Base-by-base conservation (phyloP, 345 rosid genomes). In the Syzygium aromaticum region DNA sequence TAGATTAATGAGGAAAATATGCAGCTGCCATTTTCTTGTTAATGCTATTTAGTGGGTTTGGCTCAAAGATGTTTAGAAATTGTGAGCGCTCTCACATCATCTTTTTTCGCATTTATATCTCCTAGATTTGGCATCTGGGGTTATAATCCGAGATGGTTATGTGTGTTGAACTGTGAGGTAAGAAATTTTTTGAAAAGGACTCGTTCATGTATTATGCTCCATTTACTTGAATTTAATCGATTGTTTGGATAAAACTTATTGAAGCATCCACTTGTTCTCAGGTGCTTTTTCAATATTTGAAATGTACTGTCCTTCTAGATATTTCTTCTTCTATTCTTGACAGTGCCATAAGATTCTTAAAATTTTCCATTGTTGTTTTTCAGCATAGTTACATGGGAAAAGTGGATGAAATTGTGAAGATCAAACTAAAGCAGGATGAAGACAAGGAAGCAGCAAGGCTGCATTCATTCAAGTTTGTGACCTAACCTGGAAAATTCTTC, bases 391-490 rank as follows among this genome's bases (percentile, higher is more conserved):
- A 90, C 89, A 87, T 93, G 49, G 88, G 80, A 80, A 96, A 92
- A 91, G 94, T 95, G 67, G 94, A 94, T 89, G 90, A 93, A 84
- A 88, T 95, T 85, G 94, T 95, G 46, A 92, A 90, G 85, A 90
- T 98, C 87, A 98, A 95, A 91, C 91, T 91, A 89, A 94, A 91
- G 93, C 99, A 98, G 91, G 96, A 95, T 84, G 94, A 96, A 90
- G 97, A 95, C 88, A 96, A 91, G 92, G 93, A 91, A 84, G 63
- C 89, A 59, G 95, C 93, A 51, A 89, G 84, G 89, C 93, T 98
- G 88, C 97, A 98, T 91, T 93, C 95, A 46, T 91, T 95, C 87
- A 95, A 86, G 99, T 95, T 87, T 91, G 94, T 92, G 73, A 86
- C 85, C 25, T 46, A 52, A 73, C 51, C 30, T 78, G 27, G 11